A percentile compares a stretch with the other conserved stretches of the same genome.
These are phyloP conservation scores for Saitozyma podzolica DNA, from an alignment of 768 basidiomycete genomes.

Conservation along the genomic window DNA sequence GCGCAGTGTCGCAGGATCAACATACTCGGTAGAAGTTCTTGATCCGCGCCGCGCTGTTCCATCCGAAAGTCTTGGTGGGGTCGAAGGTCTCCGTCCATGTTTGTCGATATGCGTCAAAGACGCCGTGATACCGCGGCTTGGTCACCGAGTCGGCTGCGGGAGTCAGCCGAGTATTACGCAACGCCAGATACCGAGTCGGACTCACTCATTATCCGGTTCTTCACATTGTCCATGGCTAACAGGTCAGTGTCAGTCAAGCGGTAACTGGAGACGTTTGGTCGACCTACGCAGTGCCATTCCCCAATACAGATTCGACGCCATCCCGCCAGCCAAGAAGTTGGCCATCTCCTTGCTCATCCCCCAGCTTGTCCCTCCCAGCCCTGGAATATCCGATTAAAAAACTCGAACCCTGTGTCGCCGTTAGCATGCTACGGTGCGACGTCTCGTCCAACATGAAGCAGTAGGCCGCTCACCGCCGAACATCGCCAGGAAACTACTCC, in stretches of 20 bases:
- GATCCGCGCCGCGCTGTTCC: conserved; percentile 40
- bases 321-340: conserved; percentile 53
- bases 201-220: conserved; percentile 63
- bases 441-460: conserved; percentile 9
- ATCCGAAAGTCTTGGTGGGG: conserved; percentile 23
- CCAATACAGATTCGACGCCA: conserved; percentile 52
- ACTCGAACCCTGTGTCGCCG: conserved; percentile 53
- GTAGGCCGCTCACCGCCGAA: conserved; percentile 58
- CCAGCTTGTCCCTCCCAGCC: conserved; percentile 61
- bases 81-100: conserved; percentile 62
- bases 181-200: conserved; percentile 6
- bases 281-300: conserved; percentile 41
- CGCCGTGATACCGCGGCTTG: conserved; percentile 56
- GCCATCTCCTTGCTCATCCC: conserved; percentile 55
- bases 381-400: conserved; percentile 64
- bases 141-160: conserved; percentile 41
- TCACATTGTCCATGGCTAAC: conserved; percentile 71
- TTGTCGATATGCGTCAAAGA: conserved; percentile 58
- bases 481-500: conserved; percentile 72
- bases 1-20: not conserved
- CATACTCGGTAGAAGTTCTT: conserved; percentile 50
- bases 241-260: not conserved
- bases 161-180: conserved; percentile 1
- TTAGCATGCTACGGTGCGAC: not conserved
- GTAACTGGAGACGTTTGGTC: not conserved